Percentiles rank a stretch among this genome's conserved stretches.
phyloP scores from a whole-genome alignment of 202 grass and related monocot species.

The Bolboschoenoplectus hybrid region DNA sequence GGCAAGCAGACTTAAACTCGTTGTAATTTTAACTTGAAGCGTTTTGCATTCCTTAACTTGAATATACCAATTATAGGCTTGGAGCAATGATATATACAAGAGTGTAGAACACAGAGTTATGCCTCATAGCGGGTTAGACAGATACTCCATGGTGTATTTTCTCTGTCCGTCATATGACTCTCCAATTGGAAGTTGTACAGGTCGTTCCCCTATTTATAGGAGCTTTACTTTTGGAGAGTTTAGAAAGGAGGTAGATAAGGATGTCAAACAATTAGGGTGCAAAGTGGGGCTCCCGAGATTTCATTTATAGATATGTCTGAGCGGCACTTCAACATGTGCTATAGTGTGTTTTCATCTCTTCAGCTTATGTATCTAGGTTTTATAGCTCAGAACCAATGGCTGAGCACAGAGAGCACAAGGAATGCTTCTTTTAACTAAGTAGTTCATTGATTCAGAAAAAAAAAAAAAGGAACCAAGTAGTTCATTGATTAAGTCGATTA shows the following conservation, averaged over 20 bases:
- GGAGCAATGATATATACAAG: slow-evolving; percentile 93
- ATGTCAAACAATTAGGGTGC: slow-evolving; percentile 63
- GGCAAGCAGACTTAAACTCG: background rate
- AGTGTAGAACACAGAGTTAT: slow-evolving; percentile 88
- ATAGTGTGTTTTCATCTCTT: slow-evolving; percentile 8
- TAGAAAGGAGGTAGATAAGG: slow-evolving; percentile 63
- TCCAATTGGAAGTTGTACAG: slow-evolving; percentile 56
- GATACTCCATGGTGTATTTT: slow-evolving; percentile 82
- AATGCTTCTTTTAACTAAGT: background rate
- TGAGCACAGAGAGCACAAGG: background rate
- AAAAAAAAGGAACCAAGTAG: background rate
- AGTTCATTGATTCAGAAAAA: too few relatives aligned
- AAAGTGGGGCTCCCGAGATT: slow-evolving; percentile 82
- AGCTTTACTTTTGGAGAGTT: slow-evolving; percentile 91
- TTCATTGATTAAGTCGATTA: background rate
- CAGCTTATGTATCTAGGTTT: background rate
- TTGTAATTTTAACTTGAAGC: background rate
- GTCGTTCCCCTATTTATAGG: slow-evolving; percentile 55
- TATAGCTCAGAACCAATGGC: slow-evolving; percentile 7
- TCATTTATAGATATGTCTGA: slow-evolving; percentile 38
- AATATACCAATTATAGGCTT: slow-evolving; percentile 61
- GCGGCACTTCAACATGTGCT: background rate
- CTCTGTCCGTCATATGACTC: slow-evolving; percentile 75
- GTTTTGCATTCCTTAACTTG: background rate
- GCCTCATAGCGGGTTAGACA: slow-evolving; percentile 56